Conservation (phyloP, 1,139 yeast species). For the Blastobotrys proliferans region DNA sequence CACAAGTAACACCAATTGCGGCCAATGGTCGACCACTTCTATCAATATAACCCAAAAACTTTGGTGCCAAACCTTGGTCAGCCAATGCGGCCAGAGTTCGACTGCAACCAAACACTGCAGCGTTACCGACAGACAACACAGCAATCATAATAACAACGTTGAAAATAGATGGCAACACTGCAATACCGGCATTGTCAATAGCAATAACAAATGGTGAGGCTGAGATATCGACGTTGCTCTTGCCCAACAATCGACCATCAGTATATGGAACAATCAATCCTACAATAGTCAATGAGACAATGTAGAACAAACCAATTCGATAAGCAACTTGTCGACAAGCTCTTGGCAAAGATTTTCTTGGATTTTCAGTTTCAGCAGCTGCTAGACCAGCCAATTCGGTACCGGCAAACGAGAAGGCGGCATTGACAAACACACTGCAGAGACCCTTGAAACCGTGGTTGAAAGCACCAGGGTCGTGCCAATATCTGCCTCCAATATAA, state of each 20-base stretch:
- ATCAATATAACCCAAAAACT: constrained; percentile 67
- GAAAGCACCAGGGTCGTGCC: constrained; percentile 63
- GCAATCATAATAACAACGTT: constrained; percentile 70
- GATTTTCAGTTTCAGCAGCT: constrained; percentile 78
- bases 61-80: constrained; percentile 77
- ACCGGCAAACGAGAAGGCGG: constrained; percentile 86
- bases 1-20: constrained; percentile 54
- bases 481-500: constrained; percentile 59
- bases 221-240: constrained; percentile 47
- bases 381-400: constrained; percentile 80
- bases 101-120: constrained; percentile 73
- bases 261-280: constrained; percentile 63
- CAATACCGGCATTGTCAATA: constrained; percentile 52
- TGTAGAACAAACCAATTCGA: constrained; percentile 63
- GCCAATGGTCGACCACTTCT: constrained; percentile 69
- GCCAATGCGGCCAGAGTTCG: constrained; percentile 81
- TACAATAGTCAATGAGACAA: constrained; percentile 53
- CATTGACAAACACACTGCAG: constrained; percentile 75
- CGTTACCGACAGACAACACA: constrained; percentile 68
- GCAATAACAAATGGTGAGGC: constrained; percentile 78
- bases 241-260: constrained; percentile 44
- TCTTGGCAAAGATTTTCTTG: constrained; percentile 60
- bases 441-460: constrained; percentile 73
- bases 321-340: constrained; percentile 72
- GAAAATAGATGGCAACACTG: constrained; percentile 63